Base-by-base conservation (phyloP, 306 rosid species). In the Psophocarpus tetragonolobus region DNA sequence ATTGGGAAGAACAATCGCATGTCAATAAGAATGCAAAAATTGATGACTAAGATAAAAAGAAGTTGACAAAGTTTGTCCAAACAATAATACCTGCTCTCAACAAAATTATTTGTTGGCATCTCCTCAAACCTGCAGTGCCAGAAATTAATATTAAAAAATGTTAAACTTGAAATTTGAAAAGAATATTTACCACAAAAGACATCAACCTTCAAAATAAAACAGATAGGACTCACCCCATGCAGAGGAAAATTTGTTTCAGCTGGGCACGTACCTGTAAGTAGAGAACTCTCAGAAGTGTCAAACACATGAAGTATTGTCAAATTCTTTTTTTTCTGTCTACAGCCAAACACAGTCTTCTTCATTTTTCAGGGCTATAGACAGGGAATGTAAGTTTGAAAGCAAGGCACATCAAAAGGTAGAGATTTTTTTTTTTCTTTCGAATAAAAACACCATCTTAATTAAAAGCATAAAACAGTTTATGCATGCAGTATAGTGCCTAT, bases 101-200 rank as follows among this genome's bases (percentile, higher is more conserved):
- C 98, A 77, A 80, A 95, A 79, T 90, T 92, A 80, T 95, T 91
- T 32, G 98, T 95, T 9, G 98, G 97, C 98, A 95, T 95, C 92
- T 95, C 98, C 86, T 86, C 98, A 87, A 95, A 95, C 81, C 98
- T 94, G 96, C 73, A 84, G 68, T 20, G 66, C 17, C 75, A 72
- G 20, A 77, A 3, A 8, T 58, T 45, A 65, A 63, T 6, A 75
- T 48, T 57, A 41, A 15, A 3, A 63, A 77, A 74, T 21, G 71
- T 38, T 61, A 76, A 71, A 36, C 41, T 63, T 65, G 36, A 36
- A 77, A 21, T 51, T 47, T 44, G 32, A 68, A 36, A 75, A 5
- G 18, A 69, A 23, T 38, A 75, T 39, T 39, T 35, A 35, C 24
- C 58, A 64, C 36, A 82, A 38, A 60, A 75, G 45, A 85, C 36